Evolutionary conservation across 805 yeast genomes (phyloP).

Genomic region (Saccharomyces kudriavzevii): DNA sequence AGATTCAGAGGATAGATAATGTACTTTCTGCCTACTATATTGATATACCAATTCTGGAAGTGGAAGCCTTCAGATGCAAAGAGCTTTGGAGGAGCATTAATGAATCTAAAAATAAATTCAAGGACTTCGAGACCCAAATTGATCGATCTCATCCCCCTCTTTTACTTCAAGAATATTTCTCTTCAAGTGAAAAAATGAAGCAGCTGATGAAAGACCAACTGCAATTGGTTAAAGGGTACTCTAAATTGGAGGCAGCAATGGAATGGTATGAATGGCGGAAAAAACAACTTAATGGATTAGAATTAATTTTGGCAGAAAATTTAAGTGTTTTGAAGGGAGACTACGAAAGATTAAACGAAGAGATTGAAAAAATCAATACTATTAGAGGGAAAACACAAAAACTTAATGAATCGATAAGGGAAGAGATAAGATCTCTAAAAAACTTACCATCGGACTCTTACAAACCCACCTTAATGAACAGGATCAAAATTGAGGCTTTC

Average conservation of each 20-base stretch:
- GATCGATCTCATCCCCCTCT: conserved; percentile 44
- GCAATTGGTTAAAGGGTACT: conserved; percentile 40
- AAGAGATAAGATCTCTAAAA: conserved; percentile 17
- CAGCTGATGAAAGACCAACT: conserved; percentile 41
- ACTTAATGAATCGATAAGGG: conserved; percentile 12
- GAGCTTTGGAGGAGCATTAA: conserved; percentile 44
- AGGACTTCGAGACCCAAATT: conserved; percentile 40
- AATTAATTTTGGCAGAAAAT: conserved; percentile 27
- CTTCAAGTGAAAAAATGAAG: conserved; percentile 33
- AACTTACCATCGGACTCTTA: conserved; percentile 8
- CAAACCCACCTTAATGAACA: conserved; percentile 8
- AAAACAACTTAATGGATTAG: conserved; percentile 41
- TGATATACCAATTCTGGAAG: conserved; percentile 31
- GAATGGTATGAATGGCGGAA: conserved; percentile 60
- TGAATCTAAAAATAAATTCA: conserved; percentile 42
- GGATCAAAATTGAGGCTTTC: conserved; percentile 12
- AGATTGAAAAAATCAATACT: conserved; percentile 6
- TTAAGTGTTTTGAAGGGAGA: conserved; percentile 19
- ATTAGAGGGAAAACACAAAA: conserved; percentile 8
- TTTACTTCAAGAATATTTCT: conserved; percentile 42
- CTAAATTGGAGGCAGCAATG: conserved; percentile 45
- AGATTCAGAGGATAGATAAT: conserved; percentile 5
- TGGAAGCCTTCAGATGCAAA: conserved; percentile 46
- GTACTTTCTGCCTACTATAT: conserved; percentile 16
- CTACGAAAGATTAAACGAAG: conserved; percentile 12